phyloP scores from a whole-genome alignment of 495 filamentous ascomycete genomes.

The Poronia punctata region DNA sequence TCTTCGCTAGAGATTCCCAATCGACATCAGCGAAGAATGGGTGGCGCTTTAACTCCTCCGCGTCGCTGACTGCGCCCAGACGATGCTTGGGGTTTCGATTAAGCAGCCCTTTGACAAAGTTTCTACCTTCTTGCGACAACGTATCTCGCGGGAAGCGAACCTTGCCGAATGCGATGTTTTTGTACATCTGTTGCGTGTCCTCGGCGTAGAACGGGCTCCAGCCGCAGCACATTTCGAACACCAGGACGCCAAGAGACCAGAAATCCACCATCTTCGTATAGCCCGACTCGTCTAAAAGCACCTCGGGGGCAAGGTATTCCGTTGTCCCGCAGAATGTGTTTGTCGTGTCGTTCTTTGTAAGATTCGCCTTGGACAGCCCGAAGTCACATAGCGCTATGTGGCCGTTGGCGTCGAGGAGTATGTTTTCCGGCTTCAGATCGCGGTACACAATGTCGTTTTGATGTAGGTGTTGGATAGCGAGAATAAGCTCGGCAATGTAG shows the following conservation, averaged over 20 bases:
- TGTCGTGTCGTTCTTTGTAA: constrained; percentile 92
- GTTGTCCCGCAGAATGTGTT: constrained; percentile 99
- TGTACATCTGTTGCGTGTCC: constrained; percentile 99
- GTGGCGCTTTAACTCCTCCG: constrained; percentile 89
- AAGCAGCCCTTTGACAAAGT: constrained; percentile 94
- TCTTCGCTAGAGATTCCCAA: constrained; percentile 79
- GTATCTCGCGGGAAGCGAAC: constrained; percentile 94
- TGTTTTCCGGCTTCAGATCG: constrained; percentile 96
- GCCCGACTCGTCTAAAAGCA: constrained; percentile 90
- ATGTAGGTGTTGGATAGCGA: constrained; percentile 92
- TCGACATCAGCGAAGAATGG: constrained; percentile 92
- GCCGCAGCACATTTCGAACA: constrained; percentile 99
- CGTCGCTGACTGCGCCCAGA: constrained; percentile 82
- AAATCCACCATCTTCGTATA: constrained; percentile 99
- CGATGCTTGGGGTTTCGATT: constrained; percentile 97
- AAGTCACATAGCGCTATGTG: constrained; percentile 96
- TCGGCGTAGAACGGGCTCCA: constrained; percentile 99
- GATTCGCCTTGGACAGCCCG: constrained; percentile 92
- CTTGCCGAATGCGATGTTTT: constrained; percentile 98
- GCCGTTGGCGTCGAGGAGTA: constrained; percentile 84
- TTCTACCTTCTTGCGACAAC: constrained; percentile 84
- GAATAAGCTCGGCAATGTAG: constrained; percentile 95
- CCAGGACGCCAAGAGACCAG: constrained; percentile 94
- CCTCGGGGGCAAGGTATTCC: constrained; percentile 94
- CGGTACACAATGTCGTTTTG: constrained; percentile 97